Base-by-base conservation (phyloP, 768 basidiomycete species). In the Termitomyces eurrhizus region DNA sequence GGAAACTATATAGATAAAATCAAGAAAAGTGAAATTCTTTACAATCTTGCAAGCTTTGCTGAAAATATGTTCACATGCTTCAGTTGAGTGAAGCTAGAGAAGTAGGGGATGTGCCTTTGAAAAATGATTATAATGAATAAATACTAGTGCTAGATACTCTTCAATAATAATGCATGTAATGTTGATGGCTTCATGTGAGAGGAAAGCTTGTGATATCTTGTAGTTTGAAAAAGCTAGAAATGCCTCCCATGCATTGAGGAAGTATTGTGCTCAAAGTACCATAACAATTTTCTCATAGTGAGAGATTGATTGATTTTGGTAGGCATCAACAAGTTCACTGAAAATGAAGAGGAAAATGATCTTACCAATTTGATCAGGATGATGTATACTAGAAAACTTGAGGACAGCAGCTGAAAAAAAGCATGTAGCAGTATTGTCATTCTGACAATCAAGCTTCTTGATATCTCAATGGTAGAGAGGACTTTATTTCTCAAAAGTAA, bases 341-440 rank as follows among this genome's bases (percentile, higher is more conserved):
- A 75, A 70, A 16, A 80, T 61, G 56, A 80, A 81, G 1, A 80
- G 70, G 59, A 74, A 81, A 1, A 75, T 65, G 16, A 70, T 67
- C 0, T 64, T 21, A 2, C 72, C 76, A 0, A 63, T 24, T 0
- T 66, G 46, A 2, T 75, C 68, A 0, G 74, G 70, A 57, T 71
- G 64, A 14, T 69, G 52, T 0, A 70, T 52, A 3, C 59, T 51
- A 9, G 73, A 35, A 13, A 56, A 73, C 11, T 71, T 36, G 1
- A 80, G 66, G 0, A 67, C 64, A 4, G 62, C 60, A 0, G 75
- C 73, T 6, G 74, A 79, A 58, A 80, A 78, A 0, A 81, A 62
- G 0, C 75, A 70, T 3, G 71, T 57, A 0, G 79, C 80, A 0
- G 79, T 79, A 59, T 66, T 69, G 62, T 82, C 78, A 64, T 81